Conservation (phyloP, 192 early-diverging fungal genomes). For the Powellomyces hirtus region DNA sequence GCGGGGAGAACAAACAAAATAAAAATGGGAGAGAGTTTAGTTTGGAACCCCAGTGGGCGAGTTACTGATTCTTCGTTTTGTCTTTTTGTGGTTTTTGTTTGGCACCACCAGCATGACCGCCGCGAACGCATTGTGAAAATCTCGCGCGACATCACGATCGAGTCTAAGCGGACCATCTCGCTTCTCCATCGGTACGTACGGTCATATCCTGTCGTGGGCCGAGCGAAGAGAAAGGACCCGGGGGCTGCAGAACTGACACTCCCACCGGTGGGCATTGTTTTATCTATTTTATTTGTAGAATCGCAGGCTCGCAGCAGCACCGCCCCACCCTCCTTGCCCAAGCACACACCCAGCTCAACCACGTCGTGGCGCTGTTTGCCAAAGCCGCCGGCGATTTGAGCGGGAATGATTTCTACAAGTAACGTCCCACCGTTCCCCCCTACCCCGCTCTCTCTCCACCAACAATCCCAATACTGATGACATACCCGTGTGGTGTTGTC, state of each 20-base stretch:
- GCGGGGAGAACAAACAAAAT: neutral
- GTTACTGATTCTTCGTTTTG: too few species aligned
- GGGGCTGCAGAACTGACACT: neutral
- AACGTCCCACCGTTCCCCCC: too few species aligned
- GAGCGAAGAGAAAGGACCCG: neutral
- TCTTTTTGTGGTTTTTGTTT: neutral
- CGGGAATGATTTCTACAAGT: slow-evolving; percentile 43
- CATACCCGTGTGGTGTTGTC: neutral
- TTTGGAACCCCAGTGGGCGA: too few species aligned
- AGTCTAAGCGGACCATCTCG: slow-evolving; percentile 41
- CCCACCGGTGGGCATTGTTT: too few species aligned
- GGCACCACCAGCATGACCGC: slow-evolving; percentile 34
- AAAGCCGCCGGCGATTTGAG: slow-evolving; percentile 31
- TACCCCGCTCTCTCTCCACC: too few species aligned
- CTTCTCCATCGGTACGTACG: slow-evolving; percentile 41
- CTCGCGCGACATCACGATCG: slow-evolving; percentile 45
- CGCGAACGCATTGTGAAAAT: slow-evolving; percentile 41
- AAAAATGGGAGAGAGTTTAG: neutral
- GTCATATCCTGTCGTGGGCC: too few species aligned
- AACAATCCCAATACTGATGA: too few species aligned
- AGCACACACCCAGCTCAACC: slow-evolving; percentile 20
- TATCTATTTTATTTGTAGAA: neutral
- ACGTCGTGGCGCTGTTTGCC: slow-evolving; percentile 34
- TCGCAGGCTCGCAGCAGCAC: too few species aligned
- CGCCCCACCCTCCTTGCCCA: slow-evolving; percentile 36